phyloP scores from a whole-genome alignment of 179 eudicot species.

The Nepenthes alata region DNA sequence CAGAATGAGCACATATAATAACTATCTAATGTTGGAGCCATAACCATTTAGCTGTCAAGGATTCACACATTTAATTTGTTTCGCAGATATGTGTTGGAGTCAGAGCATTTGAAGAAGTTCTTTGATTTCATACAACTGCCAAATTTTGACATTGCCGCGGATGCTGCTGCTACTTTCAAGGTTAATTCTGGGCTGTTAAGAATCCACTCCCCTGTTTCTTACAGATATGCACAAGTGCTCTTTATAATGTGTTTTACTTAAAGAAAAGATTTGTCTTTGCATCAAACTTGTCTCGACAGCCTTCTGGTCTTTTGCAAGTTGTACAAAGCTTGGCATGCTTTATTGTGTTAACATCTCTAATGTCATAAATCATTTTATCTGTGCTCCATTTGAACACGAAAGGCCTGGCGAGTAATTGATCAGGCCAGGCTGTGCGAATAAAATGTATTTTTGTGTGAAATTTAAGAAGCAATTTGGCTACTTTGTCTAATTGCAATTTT shows the following conservation, averaged over 20 bases:
- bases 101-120: conserved; percentile 77
- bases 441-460: not conserved
- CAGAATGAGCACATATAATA: no score
- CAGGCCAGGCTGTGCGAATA: not conserved
- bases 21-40: not conserved
- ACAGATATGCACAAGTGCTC: not conserved
- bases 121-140: conserved; percentile 86
- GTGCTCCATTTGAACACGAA: no score
- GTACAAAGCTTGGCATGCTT: no score
- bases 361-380: no score
- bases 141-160: conserved; percentile 92
- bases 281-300: no score
- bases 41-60: not conserved
- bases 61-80: conserved; percentile 7
- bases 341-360: no score
- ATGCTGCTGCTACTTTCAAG: conserved; percentile 98
- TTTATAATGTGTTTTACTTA: not conserved
- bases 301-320: no score
- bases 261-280: not conserved
- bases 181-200: conserved; percentile 20
- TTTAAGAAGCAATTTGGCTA: no score
- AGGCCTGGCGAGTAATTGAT: no score
- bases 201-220: not conserved
- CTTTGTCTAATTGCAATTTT: no score
- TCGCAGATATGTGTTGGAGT: conserved; percentile 75